Base-by-base conservation (phyloP, 2,329 filamentous ascomycete genomes). In the Epichloe brachyelytri region DNA sequence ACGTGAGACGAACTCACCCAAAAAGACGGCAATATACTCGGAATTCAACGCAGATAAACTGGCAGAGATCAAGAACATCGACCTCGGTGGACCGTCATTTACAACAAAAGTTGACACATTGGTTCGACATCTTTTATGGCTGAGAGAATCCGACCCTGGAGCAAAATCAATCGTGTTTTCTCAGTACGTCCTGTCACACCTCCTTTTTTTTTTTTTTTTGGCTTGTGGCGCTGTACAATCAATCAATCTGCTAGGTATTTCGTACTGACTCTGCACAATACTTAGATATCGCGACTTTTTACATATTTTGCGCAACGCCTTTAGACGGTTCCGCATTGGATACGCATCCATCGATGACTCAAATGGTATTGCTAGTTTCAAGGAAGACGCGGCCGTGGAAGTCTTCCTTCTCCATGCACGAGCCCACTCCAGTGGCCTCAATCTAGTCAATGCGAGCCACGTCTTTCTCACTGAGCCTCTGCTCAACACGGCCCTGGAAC, bases 141-240 rank as follows among this genome's bases (percentile, higher is more conserved):
- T 97, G 19, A 81, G 91, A 2, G 75, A 85, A 57, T 80, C 86
- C 46, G 89, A 96, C 58, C 87, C 88, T 0, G 88, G 88, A 0
- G 82, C 88, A 10, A 97, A 97, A 63, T 86, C 87, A 0, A 86
- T 98, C 63, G 77, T 97, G n/a, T 98, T 95, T 65, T 94, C 88
- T 1, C 91, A 97, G 68, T 78, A 60, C 46, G 66, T 59, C 30
- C 30, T 26, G 12, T 6, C 7, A 20, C 14, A n/a, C 14, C n/a
- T 15, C 14, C 14, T 7, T 37, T 14, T 3, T 7, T n/a, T 14
- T n/a, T 37, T 15, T 10, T n/a, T 38, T 5, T 14, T n/a, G 5
- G 7, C 15, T 38, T 4, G 26, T 30, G 30, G 30, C 30, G 30
- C 30, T 30, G 30, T 30, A 30, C 26, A 30, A 30, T 1, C 30